Base-by-base conservation (phyloP, 805 yeast species). In the Isabelozyma heimii region DNA sequence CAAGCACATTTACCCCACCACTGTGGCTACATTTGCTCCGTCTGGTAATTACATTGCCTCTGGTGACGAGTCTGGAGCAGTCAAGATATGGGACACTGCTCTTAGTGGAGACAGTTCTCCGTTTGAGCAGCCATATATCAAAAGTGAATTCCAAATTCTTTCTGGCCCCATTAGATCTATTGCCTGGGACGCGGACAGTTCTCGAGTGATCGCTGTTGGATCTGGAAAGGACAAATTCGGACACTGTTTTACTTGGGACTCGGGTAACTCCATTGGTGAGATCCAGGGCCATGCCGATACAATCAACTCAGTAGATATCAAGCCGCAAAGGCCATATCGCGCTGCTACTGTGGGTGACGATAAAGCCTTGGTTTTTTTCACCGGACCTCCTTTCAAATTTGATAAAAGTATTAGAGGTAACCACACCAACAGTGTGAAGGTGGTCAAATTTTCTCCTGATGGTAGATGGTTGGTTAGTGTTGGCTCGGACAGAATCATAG, bases 251-350 rank as follows among this genome's bases (percentile, higher is more conserved):
- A 83, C 96, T 7, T 87, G 87, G 80, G 99, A 94, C 62, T 81
- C 96, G 1, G 99, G 99, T 52, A 94, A 94, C 68, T 83, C 97
- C n/a, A 84, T 94, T 41, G 99, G 99, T 47, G 98, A 94, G 63
- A 85, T 92, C 58, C 84, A 91, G 44, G 99, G 99, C 20, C 99
- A 94, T 64, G 79, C 92, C 14, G 84, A 89, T 24, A 82, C 80
- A 43, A 82, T 92, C 61, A 90, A 88, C 61, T 89, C 94, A 0
- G 96, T 91, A 16, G 82, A 87, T 49, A 85, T 92, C 55, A 85
- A 87, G 61, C 90, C 91, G 16, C 81, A 79, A 53, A 82, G 99
- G 67, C 99, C 99, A 8, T 89, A 87, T 72, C 76, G 97, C 49
- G 97, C 97, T 0, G 96, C 87, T 5, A 91, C 98, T 2, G 97